Evolutionary conservation across 1,139 yeast species (phyloP), one percentile per base, ranked within the genome.

Genomic region (Kurtzmaniella quercitrusa): DNA sequence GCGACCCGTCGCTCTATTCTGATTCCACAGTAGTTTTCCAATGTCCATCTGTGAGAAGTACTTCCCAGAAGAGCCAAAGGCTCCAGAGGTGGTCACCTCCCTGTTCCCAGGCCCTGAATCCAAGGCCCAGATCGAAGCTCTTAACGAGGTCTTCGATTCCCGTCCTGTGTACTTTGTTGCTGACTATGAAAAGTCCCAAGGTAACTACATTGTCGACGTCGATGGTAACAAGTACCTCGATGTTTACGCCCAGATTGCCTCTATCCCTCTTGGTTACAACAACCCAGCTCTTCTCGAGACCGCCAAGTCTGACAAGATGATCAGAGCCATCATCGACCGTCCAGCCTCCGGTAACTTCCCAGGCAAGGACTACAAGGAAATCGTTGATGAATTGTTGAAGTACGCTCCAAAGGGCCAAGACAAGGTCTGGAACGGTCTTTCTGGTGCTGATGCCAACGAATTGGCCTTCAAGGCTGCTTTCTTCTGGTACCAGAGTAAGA

Each of bases 371-470:
- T 73, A 74, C 51, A 79, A 78, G 52, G 70, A 73, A 45, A 82
- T 82, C 50, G 71, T 84, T 49, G 64, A 67, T 46, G 80, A 75
- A 12, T 65, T 84, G 47, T 68, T 82, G 51, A 73, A 79, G 46
- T 80, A 76, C 50, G 90, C 90, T 42, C 91, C 91, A 52, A 77
- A 78, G 58, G 88, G 87, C 48, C 83, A 81, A 62, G 75, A 70
- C 56, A 68, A 77, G 57, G 75, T 77, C 44, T 86, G 91, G 89
- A 79, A 87, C 15, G 91, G 86, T 37, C 70, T 85, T 54, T 79
- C 89, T 16, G 95, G 95, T 48, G 86, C 91, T 25, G 93, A 85
- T 60, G 94, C 94, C 52, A 84, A 83, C 59, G 94, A 85, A 65
- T 76, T 84, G 59, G 94, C 94, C 10, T 85, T 81, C 74, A 85